These are phyloP conservation scores for Tuber calosporum DNA, from an alignment of 495 filamentous ascomycete species.

Conservation along the genomic window DNA sequence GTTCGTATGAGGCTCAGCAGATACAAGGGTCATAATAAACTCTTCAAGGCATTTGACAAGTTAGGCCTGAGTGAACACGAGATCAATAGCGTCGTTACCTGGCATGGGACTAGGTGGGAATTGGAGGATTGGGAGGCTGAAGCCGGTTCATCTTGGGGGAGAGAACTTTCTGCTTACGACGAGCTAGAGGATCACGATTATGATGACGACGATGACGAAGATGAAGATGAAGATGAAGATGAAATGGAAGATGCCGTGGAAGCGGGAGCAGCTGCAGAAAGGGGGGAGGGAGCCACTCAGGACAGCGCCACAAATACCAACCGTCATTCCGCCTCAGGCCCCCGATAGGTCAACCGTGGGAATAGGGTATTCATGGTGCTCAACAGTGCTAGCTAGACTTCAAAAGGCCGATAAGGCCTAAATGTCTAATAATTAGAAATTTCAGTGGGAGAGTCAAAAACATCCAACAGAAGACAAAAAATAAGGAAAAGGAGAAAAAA, in stretches of 20 bases:
- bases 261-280: not conserved
- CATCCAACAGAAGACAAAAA: not conserved
- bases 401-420: not conserved
- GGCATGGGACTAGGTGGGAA: conserved; percentile 32
- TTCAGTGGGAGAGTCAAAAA: not conserved
- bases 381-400: not conserved
- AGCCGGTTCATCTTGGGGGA: not conserved
- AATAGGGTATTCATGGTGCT: not conserved
- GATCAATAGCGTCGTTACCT: conserved; percentile 30
- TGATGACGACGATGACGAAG: not conserved
- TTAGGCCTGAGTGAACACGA: conserved; percentile 29
- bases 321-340: not conserved
- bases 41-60: conserved; percentile 35
- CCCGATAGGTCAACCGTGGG: not conserved
- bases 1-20: conserved; percentile 31
- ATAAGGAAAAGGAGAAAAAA: not conserved
- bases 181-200: not conserved
- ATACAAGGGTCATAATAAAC: conserved; percentile 22
- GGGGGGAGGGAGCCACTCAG: not conserved
- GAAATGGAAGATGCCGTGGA: not conserved
- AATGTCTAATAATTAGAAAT: not conserved
- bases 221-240: not conserved
- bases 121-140: conserved; percentile 2
- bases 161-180: not conserved
- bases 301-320: not conserved